phyloP scores from a whole-genome alignment of 148 eudicot species.

The Rhododendron henanense region DNA sequence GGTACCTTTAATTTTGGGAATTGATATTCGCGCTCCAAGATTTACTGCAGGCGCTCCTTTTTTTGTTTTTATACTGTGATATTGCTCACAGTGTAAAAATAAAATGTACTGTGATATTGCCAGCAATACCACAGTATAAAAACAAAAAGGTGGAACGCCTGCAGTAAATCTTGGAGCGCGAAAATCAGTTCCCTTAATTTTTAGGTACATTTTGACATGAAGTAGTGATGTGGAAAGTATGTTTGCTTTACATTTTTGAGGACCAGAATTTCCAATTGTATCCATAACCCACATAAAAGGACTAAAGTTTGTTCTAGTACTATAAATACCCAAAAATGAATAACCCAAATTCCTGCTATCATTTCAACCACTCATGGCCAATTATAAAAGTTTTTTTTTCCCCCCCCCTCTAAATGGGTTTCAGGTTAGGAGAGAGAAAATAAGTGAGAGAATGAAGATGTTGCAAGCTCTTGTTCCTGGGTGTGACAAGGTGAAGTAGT shows the following conservation, averaged over 20 bases:
- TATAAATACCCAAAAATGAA: background rate
- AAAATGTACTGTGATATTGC: too few species aligned
- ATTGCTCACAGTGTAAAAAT: too few species aligned
- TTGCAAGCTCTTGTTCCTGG: slow-evolving; percentile 86
- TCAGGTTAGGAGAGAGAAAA: slow-evolving; percentile 85
- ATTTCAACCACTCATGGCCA: background rate
- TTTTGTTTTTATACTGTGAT: too few species aligned
- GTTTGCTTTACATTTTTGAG: background rate
- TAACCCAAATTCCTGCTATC: background rate
- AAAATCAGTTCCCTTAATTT: too few species aligned
- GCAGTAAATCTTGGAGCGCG: too few species aligned
- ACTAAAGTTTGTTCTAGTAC: background rate
- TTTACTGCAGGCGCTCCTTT: too few species aligned
- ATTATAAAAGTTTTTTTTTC: background rate
- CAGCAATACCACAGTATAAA: too few species aligned
- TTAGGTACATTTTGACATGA: background rate
- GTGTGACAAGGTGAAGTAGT: slow-evolving; percentile 64
- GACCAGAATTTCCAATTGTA: background rate
- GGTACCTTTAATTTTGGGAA: background rate
- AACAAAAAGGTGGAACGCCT: too few species aligned
- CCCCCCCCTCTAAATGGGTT: background rate
- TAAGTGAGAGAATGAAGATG: slow-evolving; percentile 79
- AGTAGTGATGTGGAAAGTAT: background rate
- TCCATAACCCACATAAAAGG: background rate
- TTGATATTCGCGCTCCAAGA: too few species aligned